Conservation (phyloP, 805 yeast species). For the Zygosaccharomyces siamensis region DNA sequence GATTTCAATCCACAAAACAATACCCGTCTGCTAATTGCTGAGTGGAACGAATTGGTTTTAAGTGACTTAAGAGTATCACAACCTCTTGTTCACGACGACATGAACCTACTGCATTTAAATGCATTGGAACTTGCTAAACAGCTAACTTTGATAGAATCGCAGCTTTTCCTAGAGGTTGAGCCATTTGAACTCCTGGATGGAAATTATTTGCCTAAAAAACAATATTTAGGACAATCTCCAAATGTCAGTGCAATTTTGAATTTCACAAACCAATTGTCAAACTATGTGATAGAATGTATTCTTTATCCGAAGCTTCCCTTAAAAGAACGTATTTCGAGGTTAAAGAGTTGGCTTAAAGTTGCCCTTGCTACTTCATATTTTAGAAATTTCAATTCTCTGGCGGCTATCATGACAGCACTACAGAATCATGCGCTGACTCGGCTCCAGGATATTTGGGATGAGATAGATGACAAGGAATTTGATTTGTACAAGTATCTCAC, state of each 20-base stretch:
- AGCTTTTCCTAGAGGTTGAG: slow-evolving; percentile 56
- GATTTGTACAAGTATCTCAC: slow-evolving; percentile 61
- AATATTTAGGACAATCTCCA: slow-evolving; percentile 55
- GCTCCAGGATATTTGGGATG: slow-evolving; percentile 54
- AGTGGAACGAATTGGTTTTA: slow-evolving; percentile 11
- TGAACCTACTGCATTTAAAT: slow-evolving; percentile 43
- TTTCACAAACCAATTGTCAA: slow-evolving; percentile 68
- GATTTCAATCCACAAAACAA: slow-evolving; percentile 8
- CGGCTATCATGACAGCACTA: slow-evolving; percentile 70
- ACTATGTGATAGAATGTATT: slow-evolving; percentile 66
- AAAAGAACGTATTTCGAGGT: slow-evolving; percentile 48
- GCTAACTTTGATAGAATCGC: slow-evolving; percentile 65
- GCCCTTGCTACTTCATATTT: slow-evolving; percentile 68
- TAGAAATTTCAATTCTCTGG: slow-evolving; percentile 72
- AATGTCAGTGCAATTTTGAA: slow-evolving; percentile 56
- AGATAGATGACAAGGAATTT: slow-evolving; percentile 52
- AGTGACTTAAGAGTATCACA: neutral
- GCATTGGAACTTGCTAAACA: slow-evolving; percentile 76
- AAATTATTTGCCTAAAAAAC: slow-evolving; percentile 56
- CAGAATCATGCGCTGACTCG: slow-evolving; percentile 70
- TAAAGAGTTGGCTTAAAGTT: slow-evolving; percentile 69
- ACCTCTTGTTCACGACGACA: slow-evolving; percentile 14
- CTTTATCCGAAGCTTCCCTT: slow-evolving; percentile 46
- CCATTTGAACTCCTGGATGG: slow-evolving; percentile 64
- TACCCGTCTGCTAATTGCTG: slow-evolving; percentile 8